Evolutionary conservation across 1,284 basidiomycete genomes (phyloP), one percentile per base, ranked within the genome.

Genomic region (Rhodofomes roseus): DNA sequence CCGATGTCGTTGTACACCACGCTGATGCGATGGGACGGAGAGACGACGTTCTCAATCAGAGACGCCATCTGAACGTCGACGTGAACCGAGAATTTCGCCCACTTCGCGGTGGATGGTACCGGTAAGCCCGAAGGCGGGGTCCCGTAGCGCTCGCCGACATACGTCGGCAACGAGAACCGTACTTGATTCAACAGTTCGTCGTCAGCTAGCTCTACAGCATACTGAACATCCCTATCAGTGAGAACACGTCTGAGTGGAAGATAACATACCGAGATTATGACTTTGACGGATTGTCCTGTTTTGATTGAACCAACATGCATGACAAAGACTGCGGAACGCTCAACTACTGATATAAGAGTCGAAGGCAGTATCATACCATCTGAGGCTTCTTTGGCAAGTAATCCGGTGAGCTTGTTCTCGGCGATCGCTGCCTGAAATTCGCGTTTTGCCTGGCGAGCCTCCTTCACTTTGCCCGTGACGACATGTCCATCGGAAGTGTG

Each of bases 241-340:
- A 12, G n/a, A n/a, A 5, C 23, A 18, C 23, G 20, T 54, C 20
- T 29, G 51, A 11, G 3, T n/a, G 43, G 31, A 18, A 27, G 58
- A 22, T 18, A 53, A 67, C 78, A 44, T 64, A 84, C 83, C 36
- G 77, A 77, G 20, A 83, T 46, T 37, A 70, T 73, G 0, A 76
- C 75, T 22, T 68, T 73, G 2, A 84, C 76, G 2, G 65, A 76
- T 40, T 77, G 66, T 5, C 62, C 59, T 0, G 77, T 71, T 25
- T 79, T 78, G 50, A 86, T 77, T 1, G 78, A 76, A 5, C 84
- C 84, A 5, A 86, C 65, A 2, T 83, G 84, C 31, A 86, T 81
- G 0, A 77, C 81, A 66, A 86, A 85, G 52, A 83, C 84, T 85
- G 58, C 7, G 61, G 12, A 16, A 7, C 1, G 12, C 1, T 48